These are phyloP conservation scores for Trichophyton schoenleinii DNA, from an alignment of 2,329 filamentous ascomycete species.

Conservation along the genomic window DNA sequence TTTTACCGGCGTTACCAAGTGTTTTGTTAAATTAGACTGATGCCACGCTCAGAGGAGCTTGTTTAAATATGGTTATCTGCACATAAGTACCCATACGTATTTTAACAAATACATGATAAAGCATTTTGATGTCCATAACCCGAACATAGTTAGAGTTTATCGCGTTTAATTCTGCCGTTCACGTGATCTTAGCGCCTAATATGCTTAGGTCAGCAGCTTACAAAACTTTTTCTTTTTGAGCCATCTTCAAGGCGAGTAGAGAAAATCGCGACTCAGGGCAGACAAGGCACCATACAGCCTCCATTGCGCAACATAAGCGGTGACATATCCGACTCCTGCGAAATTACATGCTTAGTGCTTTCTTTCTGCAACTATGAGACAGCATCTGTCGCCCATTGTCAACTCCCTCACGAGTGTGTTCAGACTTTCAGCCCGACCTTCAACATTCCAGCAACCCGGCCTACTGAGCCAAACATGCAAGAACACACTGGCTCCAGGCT, in stretches of 20 bases:
- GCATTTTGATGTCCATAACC: neutral
- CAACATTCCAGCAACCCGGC: constrained; percentile 18
- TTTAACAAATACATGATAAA: no score
- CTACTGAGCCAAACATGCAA: constrained; percentile 12
- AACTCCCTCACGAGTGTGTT: constrained; percentile 35
- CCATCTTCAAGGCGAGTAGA: neutral
- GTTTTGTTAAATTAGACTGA: neutral
- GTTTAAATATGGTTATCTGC: neutral
- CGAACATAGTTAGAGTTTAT: neutral
- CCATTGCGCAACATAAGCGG: neutral
- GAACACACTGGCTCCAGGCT: constrained; percentile 2
- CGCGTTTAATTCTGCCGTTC: neutral
- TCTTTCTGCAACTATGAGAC: constrained; percentile 8
- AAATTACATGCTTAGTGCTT: neutral
- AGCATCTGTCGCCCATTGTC: constrained; percentile 28
- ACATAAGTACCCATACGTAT: no score
- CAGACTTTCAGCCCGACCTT: constrained; percentile 28
- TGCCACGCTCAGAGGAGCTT: neutral
- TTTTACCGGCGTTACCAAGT: neutral
- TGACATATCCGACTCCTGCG: neutral
- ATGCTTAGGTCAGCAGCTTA: neutral
- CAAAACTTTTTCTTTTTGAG: neutral
- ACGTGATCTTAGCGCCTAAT: neutral
- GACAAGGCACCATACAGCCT: neutral
- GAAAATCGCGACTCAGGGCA: neutral